Evolutionary conservation across 129 eudicot species (phyloP), one percentile per base, ranked within the genome.

Genomic region (Flaveria linearis): DNA sequence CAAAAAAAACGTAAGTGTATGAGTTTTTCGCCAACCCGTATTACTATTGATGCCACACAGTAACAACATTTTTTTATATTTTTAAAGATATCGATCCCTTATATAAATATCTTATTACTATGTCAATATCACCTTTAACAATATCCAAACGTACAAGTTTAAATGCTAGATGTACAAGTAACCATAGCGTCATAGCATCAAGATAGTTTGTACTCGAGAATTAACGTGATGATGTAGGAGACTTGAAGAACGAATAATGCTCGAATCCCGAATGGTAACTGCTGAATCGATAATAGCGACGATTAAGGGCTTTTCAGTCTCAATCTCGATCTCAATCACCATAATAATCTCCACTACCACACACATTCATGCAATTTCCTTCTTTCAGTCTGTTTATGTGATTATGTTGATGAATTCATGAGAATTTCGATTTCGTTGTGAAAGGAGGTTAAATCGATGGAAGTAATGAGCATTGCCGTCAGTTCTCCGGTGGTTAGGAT

Each of bases 201-300:
- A 23, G 65, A 22, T 49, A 14, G n/a, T 16, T 60, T n/a, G 25
- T 12, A 26, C 30, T 60, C 62, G 10, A 45, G 28, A 74, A 26
- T 47, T 18, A 62, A 62, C 62, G 62, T 47, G 72, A 62, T 26
- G 53, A 36, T 50, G 30, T 23, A 45, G 20, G 45, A 26, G 22
- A 65, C 36, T 39, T n/a, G 60, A n/a, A 56, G 47, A 57, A 58
- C 49, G 81, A 55, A 77, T 77, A 25, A 78, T 69, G 70, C 81
- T 78, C 70, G 81, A 77, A 77, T 77, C 81, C 57, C 76, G 81
- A 77, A 25, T 9, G 68, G 45, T 62, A 63, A 28, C 20, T 72
- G 60, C 79, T 9, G 64, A 46, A 75, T 75, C 63, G 14, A 47
- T 76, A 15, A 45, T 68, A 76, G 67, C 81, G 68, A 68, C 57